phyloP scores from a whole-genome alignment of 1,284 basidiomycete species.

The Boletus sp. region DNA sequence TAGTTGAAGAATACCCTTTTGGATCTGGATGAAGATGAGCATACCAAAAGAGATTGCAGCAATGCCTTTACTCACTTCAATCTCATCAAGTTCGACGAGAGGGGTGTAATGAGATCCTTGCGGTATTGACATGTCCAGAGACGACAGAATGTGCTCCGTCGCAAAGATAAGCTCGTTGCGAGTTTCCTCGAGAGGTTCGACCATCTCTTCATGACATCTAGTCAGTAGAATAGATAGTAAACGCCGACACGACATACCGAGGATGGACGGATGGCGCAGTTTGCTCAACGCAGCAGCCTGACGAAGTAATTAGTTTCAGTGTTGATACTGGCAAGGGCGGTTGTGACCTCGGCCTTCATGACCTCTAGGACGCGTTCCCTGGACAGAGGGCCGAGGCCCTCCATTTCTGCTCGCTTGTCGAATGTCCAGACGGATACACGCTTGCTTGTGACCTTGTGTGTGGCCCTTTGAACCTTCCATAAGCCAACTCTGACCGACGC shows the following conservation, averaged over 20 bases:
- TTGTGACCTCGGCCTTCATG: conserved; percentile 80
- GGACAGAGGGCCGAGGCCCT: conserved; percentile 56
- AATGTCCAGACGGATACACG: conserved; percentile 87
- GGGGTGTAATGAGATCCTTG: conserved; percentile 52
- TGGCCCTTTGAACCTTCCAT: conserved; percentile 82
- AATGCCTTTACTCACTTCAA: conserved; percentile 60
- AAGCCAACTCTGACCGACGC: conserved; percentile 70
- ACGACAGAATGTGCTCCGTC: conserved; percentile 83
- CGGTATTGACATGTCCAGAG: conserved; percentile 71
- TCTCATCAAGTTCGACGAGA: conserved; percentile 78
- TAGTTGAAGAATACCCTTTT: conserved; percentile 92
- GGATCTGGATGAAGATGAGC: conserved; percentile 60
- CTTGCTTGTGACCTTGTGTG: conserved; percentile 85
- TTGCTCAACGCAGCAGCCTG: conserved; percentile 84
- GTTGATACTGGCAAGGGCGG: conserved; percentile 1
- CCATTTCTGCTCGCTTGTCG: conserved; percentile 80
- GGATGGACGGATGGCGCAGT: conserved; percentile 89
- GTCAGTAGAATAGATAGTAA: conserved; percentile 11
- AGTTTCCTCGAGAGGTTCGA: conserved; percentile 96
- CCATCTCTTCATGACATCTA: conserved; percentile 67
- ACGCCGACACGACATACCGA: conserved; percentile 50
- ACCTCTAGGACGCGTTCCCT: conserved; percentile 77
- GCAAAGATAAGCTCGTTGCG: conserved; percentile 87
- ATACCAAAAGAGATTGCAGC: conserved; percentile 10
- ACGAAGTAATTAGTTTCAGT: conserved; percentile 2